phyloP scores from a whole-genome alignment of 148 eudicot species.

The Amaranthus hypochondriacus region DNA sequence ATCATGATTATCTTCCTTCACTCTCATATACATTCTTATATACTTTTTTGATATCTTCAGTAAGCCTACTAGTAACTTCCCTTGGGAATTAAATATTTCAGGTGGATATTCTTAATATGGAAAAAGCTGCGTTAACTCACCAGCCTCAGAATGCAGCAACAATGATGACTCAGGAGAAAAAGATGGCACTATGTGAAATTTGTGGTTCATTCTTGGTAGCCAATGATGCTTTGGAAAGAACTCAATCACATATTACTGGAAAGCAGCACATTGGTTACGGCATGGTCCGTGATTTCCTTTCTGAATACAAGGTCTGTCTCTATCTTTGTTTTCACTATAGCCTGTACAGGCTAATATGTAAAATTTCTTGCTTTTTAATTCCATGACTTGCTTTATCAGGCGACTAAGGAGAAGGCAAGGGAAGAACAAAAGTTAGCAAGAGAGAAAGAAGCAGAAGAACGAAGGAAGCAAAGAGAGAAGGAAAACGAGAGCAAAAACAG shows the following conservation, averaged over 20 bases:
- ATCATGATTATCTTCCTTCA: not conserved
- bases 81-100: constrained; percentile 24
- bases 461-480: constrained; percentile 66
- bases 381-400: constrained; percentile 35
- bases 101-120: constrained; percentile 87
- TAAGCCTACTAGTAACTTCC: not conserved
- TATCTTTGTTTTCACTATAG: not conserved
- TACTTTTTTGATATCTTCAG: not conserved
- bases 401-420: constrained; percentile 74
- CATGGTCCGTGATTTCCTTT: constrained; percentile 77
- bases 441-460: constrained; percentile 79
- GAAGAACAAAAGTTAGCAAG: constrained; percentile 85
- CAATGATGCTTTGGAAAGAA: constrained; percentile 93
- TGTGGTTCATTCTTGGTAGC: constrained; percentile 96
- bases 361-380: constrained; percentile 1
- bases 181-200: constrained; percentile 95
- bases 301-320: constrained; percentile 61
- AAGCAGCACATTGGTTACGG: constrained; percentile 99
- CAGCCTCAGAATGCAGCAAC: constrained; percentile 57
- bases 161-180: constrained; percentile 90
- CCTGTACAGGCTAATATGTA: not conserved
- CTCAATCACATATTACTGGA: constrained; percentile 94
- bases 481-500: constrained; percentile 57
- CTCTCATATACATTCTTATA: not conserved
- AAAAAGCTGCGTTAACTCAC: constrained; percentile 65